Conservation (phyloP, 192 early-diverging fungal species). For the Backusella australiensis region DNA sequence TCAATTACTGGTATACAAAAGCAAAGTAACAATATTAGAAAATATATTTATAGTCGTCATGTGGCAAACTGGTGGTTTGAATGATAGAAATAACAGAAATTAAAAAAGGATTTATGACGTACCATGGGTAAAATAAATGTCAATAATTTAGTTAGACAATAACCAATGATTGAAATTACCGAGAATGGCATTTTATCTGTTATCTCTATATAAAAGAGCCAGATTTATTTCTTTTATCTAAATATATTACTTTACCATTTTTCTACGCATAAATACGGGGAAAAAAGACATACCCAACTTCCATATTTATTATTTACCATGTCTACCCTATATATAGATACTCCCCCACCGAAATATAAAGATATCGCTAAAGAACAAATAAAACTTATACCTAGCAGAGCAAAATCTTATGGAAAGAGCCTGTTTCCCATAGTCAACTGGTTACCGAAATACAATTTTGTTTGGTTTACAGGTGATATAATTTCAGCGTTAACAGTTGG, state of each 20-base stretch:
- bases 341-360: not conserved
- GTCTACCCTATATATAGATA: not conserved
- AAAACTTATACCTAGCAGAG: not conserved
- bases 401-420: not conserved
- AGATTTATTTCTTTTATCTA: not conserved
- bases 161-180: not conserved
- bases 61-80: not conserved
- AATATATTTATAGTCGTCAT: not conserved
- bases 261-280: not conserved
- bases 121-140: not conserved
- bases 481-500: conserved; percentile 74
- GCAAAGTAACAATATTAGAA: not conserved
- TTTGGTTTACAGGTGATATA: conserved; percentile 64
- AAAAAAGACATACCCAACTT: not conserved
- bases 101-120: not conserved
- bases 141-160: not conserved
- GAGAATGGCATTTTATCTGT: not conserved
- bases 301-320: not conserved
- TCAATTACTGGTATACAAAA: not conserved
- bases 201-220: not conserved
- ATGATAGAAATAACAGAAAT: not conserved
- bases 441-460: conserved; percentile 45
- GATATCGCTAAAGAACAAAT: not conserved
- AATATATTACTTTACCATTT: not conserved
- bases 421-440: conserved; percentile 50